These are phyloP conservation scores for Orbilia quercus DNA, from an alignment of 2,329 filamentous ascomycete species.

Conservation along the genomic window DNA sequence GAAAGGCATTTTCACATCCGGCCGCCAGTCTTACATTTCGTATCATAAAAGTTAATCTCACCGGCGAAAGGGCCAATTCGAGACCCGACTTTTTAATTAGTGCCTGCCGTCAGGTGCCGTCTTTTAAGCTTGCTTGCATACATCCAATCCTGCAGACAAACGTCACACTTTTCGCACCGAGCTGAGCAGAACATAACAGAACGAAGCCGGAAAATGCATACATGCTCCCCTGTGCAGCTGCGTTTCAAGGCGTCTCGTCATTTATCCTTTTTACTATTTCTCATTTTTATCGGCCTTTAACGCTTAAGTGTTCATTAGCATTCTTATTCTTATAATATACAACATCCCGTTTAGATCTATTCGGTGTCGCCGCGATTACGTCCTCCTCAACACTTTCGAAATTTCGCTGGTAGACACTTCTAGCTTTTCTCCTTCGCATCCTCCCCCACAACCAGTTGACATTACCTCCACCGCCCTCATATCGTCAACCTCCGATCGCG, in stretches of 20 bases:
- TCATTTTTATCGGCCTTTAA: too few species aligned
- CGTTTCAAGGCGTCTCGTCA: constrained; percentile 18
- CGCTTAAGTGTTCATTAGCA: too few species aligned
- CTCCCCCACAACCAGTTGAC: constrained; percentile 13
- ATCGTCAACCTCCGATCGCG: constrained; percentile 32
- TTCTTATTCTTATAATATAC: too few species aligned
- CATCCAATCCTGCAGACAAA: constrained; percentile 49
- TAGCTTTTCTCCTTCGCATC: constrained; percentile 17
- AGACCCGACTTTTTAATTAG: too few species aligned
- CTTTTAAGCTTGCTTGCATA: constrained; percentile 13
- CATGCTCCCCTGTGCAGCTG: constrained; percentile 6
- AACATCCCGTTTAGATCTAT: too few species aligned
- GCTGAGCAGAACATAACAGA: background rate
- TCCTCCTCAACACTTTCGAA: constrained; percentile 26
- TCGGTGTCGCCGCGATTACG: constrained; percentile 15
- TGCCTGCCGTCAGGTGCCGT: background rate
- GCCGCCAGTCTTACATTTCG: background rate
- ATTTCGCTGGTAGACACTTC: constrained; percentile 5
- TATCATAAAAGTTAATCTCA: background rate
- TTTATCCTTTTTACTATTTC: constrained; percentile 17
- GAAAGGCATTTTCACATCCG: constrained; percentile 6
- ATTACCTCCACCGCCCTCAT: constrained; percentile 9
- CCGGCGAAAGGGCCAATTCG: constrained; percentile 7
- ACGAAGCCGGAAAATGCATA: background rate
- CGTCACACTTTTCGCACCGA: constrained; percentile 26